Conservation (phyloP, 208 protist species). For the Strigomonas culicis region DNA sequence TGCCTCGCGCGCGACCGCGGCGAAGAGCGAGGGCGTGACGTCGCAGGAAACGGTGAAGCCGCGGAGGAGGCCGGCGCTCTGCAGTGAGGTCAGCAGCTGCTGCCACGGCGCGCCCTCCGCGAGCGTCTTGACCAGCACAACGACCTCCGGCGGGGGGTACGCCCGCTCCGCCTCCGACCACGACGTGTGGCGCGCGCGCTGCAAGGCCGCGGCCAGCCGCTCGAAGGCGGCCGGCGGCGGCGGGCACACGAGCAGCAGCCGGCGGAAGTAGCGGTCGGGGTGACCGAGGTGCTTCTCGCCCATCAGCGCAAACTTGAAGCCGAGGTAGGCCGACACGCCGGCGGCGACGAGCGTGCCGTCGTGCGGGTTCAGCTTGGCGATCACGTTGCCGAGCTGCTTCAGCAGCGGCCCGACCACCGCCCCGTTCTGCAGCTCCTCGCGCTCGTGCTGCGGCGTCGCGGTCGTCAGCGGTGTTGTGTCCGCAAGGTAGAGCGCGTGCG, state of each 20-base stretch:
- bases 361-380: conserved; percentile 70
- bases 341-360: conserved; percentile 68
- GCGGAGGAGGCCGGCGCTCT: too few relatives aligned
- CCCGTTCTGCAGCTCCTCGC: conserved; percentile 51
- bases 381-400: conserved; percentile 54
- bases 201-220: conserved; percentile 15
- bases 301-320: conserved; percentile 65
- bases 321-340: conserved; percentile 49
- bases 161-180: neutral
- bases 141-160: conserved; percentile 5
- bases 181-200: conserved; percentile 12
- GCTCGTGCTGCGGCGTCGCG: conserved; percentile 20
- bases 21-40: conserved; percentile 41
- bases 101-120: conserved; percentile 8
- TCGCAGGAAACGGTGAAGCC: conserved; percentile 15
- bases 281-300: conserved; percentile 75
- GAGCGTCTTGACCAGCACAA: neutral
- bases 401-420: conserved; percentile 46
- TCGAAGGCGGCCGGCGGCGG: conserved; percentile 22
- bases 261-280: conserved; percentile 54
- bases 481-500: conserved; percentile 54
- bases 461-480: conserved; percentile 47
- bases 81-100: conserved; percentile 10
- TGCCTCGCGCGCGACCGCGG: conserved; percentile 38
- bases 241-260: conserved; percentile 60